Base-by-base conservation (phyloP, 805 yeast species). In the Starmera pachycereana region DNA sequence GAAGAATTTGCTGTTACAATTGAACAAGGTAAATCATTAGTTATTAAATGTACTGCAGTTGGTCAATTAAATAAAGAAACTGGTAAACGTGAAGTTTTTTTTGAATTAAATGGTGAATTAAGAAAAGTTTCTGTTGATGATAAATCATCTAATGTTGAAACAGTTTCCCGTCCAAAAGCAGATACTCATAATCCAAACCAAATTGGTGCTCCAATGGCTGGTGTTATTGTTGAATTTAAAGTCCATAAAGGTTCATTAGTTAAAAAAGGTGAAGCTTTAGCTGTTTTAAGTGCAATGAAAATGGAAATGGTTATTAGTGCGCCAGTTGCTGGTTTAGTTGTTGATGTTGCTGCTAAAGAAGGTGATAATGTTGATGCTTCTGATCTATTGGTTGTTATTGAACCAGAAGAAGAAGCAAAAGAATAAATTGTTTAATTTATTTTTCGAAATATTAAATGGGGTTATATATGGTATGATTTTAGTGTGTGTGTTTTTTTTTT, bases 241-340 rank as follows among this genome's bases (percentile, higher is more conserved):
- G 87, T 88, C 47, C 85, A 87, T 69, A 76, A 77, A 51, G 96
- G 94, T 45, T 73, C 79, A 39, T 82, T 81, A 49, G 95, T 92
- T 49, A 87, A 86, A 76, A 90, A 90, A 76, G 98, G 98, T 50
- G 95, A 90, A 60, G 89, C 96, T 29, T 63, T 90, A 48, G 94
- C 95, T 45, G 95, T 90, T 22, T 73, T 90, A 59, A 78, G 90
- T 60, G 98, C 98, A 48, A 90, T 90, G 98, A 90, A 90, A 77
- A 90, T 90, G 98, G 98, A 92, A 71, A 92, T 92, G 97, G 95
- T 92, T 39, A 89, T 90, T 53, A 76, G 87, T 60, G 90, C 98
- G 18, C 95, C 95, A 40, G 82, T 78, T 44, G 72, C 81, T 43
- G 99, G 98, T 61, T 76, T 74, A 58, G 77, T 92, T 46, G 79